A percentile compares a stretch with the other conserved stretches of the same genome.
Evolutionary conservation across 257 asterid genomes (phyloP).

Genomic region (Echites panduratus): DNA sequence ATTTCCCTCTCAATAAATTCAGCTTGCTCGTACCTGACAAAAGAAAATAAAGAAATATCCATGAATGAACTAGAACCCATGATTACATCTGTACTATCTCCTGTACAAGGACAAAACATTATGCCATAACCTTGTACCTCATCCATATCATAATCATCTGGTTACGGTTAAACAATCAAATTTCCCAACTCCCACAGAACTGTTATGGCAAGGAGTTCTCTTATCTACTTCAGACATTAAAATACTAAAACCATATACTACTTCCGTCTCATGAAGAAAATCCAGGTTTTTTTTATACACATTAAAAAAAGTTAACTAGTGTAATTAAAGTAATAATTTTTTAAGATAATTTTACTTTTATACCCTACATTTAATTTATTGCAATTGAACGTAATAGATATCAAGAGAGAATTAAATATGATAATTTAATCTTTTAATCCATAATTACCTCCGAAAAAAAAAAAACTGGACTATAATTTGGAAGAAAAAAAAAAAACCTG

Average conservation of each 20-base stretch:
- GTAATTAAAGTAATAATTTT: too few species aligned
- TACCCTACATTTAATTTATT: too few species aligned
- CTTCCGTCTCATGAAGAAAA: too few species aligned
- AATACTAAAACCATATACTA: not conserved
- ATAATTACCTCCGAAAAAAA: too few species aligned
- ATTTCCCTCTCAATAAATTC: slow-evolving; percentile 74
- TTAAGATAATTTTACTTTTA: too few species aligned
- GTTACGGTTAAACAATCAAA: not conserved
- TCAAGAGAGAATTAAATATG: too few species aligned
- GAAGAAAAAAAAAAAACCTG: too few species aligned
- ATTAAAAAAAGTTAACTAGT: too few species aligned
- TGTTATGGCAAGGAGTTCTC: not conserved
- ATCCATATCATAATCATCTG: not conserved
- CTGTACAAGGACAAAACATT: not conserved
- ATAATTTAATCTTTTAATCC: too few species aligned
- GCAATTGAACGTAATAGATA: too few species aligned
- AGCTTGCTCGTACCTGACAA: slow-evolving; percentile 85
- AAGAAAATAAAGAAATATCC: slow-evolving; percentile 6
- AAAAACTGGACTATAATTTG: too few species aligned
- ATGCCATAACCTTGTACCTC: not conserved
- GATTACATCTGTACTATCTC: not conserved
- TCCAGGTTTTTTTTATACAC: too few species aligned
- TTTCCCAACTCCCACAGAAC: not conserved
- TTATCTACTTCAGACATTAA: not conserved
- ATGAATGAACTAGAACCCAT: not conserved